Evolutionary conservation across 495 filamentous ascomycete species (phyloP), one percentile per base, ranked within the genome.

Genomic region (Lophiostoma macrostomum): DNA sequence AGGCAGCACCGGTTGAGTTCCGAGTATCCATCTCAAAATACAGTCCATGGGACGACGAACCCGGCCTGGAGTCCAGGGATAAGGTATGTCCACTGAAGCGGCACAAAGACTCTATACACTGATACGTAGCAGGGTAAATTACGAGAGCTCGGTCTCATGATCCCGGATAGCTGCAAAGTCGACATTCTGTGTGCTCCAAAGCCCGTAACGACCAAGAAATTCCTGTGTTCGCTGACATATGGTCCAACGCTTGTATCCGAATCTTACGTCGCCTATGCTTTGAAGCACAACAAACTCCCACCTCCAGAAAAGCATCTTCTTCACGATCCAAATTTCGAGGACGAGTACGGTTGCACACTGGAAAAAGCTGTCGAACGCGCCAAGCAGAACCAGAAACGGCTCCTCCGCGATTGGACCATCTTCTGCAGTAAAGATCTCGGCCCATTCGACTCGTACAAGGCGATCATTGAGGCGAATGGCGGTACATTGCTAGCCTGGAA

Each of bases 201-300:
- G 6, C 80, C 97, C 54, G 78, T 95, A 13, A 83, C 91, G 29
- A 99, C 93, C 0, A 80, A 85, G 50, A 99, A 99, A 61, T 99
- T 99, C 64, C 83, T 96, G 34, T 81, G 81, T 39, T 88, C 89
- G 27, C 69, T 99, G 6, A 90, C 93, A 11, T 79, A 77, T 53
- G 89, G 82, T 0, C 87, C 88, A 0, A 74, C 78, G 1, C 79
- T 97, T 28, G 71, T 96, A 30, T 80, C 77, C 32, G 84, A 83
- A 0, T 78, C 82, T n/a, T 99, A 86, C 71, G 78, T 96, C 50
- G 85, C 88, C 23, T 73, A 76, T 10, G 90, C 86, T 29, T 75
- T 96, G 3, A 70, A 76, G 30, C 63, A 80, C 48, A 74, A 81
- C 46, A 75, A 85, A 53, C 61, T 83, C 3, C 77, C 84, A 0